Evolutionary conservation across 1,284 basidiomycete genomes (phyloP), one percentile per base, ranked within the genome.

Genomic region (Inonotus obliquus): DNA sequence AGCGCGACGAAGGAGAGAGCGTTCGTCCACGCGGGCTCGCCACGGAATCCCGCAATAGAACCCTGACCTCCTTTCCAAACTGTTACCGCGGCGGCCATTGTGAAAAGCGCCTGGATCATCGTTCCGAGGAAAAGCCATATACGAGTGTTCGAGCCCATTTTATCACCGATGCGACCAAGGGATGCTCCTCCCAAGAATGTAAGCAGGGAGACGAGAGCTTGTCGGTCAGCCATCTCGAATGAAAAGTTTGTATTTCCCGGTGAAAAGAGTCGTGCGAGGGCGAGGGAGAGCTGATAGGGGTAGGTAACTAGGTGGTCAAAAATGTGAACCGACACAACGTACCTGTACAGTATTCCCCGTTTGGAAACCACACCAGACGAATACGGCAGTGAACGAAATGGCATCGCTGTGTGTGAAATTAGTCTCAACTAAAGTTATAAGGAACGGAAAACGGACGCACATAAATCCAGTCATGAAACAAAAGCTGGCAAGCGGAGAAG

Each of bases 381-480:
- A 94, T 63, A 90, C 80, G 9, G 92, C 88, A 52, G 89, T 85
- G 77, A 93, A 94, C 1, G 85, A 86, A 17, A 93, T 77, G 1
- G 85, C 81, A 67, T 89, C 85, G 19, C 88, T 89, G 69, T 21
- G 60, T 32, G 32, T 32, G 32, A 45, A 10, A 37, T 44, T 23
- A n/a, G 45, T 51, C 57, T 41, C 14, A 17, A 13, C 25, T 9
- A 6, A 27, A 14, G 25, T 49, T 13, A 29, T 38, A 35, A 39
- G 27, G 32, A 51, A 3, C 37, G 14, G 9, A 35, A 57, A 17
- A 27, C 7, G 1, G 7, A 80, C 83, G 67, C 69, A 89, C 81
- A 92, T 87, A 75, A 85, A 91, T 0, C 92, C 92, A 0, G 92
- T 94, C 83, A 94, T 87, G 74, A 94, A 92, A 73, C 91, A 93